These are phyloP conservation scores for Saccharomycopsis malanga DNA, from an alignment of 805 yeast species.

Conservation along the genomic window DNA sequence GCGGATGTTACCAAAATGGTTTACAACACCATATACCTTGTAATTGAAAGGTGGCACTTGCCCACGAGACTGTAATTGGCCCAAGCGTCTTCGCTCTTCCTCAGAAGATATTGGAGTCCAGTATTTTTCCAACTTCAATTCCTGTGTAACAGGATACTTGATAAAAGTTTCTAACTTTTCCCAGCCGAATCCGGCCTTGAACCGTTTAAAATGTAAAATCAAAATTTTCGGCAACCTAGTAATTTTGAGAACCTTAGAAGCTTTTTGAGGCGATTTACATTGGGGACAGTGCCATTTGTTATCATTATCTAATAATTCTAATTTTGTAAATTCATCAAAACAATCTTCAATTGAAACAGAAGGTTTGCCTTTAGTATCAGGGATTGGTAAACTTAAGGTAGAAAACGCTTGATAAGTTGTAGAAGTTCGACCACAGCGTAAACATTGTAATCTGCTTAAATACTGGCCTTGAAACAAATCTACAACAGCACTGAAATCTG, in stretches of 20 bases:
- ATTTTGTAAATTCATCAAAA: constrained; percentile 66
- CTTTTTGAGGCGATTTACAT: constrained; percentile 56
- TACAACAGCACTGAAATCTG: constrained; percentile 73
- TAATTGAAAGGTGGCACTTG: constrained; percentile 78
- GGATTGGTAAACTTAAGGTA: constrained; percentile 73
- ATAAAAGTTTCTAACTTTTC: constrained; percentile 60
- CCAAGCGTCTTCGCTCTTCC: constrained; percentile 37
- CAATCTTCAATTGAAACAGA: constrained; percentile 49
- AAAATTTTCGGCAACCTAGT: constrained; percentile 73
- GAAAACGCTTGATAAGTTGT: constrained; percentile 84
- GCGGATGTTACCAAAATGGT: constrained; percentile 73
- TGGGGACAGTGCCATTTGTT: constrained; percentile 80
- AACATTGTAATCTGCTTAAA: constrained; percentile 68
- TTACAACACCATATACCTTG: constrained; percentile 70
- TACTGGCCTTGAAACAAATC: constrained; percentile 87
- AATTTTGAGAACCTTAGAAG: constrained; percentile 64
- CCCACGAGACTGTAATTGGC: constrained; percentile 57
- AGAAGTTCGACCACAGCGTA: constrained; percentile 66
- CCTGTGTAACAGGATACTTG: constrained; percentile 54
- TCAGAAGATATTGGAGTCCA: constrained; percentile 51
- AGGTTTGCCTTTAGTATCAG: constrained; percentile 32
- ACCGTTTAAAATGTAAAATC: constrained; percentile 81
- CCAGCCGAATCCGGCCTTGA: constrained; percentile 42
- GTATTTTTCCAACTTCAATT: constrained; percentile 42
- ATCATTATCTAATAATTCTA: constrained; percentile 67